Conservation (phyloP, 805 yeast genomes). For the Sugiyamaella smithiae region DNA sequence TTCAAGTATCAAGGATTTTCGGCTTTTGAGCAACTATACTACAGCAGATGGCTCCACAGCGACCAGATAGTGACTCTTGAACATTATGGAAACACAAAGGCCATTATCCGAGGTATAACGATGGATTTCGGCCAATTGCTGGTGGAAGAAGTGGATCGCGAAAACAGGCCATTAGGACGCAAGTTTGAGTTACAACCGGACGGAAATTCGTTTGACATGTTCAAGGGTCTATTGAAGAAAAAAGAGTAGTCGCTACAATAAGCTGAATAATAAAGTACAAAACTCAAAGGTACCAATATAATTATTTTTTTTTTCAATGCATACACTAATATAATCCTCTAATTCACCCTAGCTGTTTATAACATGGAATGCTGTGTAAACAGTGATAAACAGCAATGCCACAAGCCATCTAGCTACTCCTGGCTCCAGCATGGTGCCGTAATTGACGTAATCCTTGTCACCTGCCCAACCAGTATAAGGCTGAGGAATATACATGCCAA, state of each 20-base stretch:
- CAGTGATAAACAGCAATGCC: slow-evolving; percentile 18
- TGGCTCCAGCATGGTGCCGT: slow-evolving; percentile 16
- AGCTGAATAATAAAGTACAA: background rate
- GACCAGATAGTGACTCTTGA: slow-evolving; percentile 70
- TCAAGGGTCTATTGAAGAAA: slow-evolving; percentile 77
- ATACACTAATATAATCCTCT: background rate
- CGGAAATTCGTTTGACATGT: slow-evolving; percentile 95
- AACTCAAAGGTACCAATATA: background rate
- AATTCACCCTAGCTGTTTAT: slow-evolving; percentile 4
- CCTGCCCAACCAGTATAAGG: slow-evolving; percentile 33
- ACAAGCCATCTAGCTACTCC: slow-evolving; percentile 22
- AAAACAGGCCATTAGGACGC: slow-evolving; percentile 50
- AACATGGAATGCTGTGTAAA: slow-evolving; percentile 19
- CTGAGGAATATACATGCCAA: slow-evolving; percentile 40
- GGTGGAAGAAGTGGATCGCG: slow-evolving; percentile 61
- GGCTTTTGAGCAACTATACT: slow-evolving; percentile 68
- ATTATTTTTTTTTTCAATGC: background rate
- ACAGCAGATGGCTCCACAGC: slow-evolving; percentile 81
- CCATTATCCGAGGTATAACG: slow-evolving; percentile 76
- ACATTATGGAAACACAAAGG: slow-evolving; percentile 50
- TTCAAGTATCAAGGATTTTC: slow-evolving; percentile 65
- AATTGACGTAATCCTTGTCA: slow-evolving; percentile 23
- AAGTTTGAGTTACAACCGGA: slow-evolving; percentile 83
- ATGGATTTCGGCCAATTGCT: slow-evolving; percentile 77
- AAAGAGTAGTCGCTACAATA: slow-evolving; percentile 36